A percentile compares a stretch with the other conserved stretches of the same genome.
Evolutionary conservation across 1,284 basidiomycete genomes (phyloP).

Genomic region (Cryptococcus sp.): DNA sequence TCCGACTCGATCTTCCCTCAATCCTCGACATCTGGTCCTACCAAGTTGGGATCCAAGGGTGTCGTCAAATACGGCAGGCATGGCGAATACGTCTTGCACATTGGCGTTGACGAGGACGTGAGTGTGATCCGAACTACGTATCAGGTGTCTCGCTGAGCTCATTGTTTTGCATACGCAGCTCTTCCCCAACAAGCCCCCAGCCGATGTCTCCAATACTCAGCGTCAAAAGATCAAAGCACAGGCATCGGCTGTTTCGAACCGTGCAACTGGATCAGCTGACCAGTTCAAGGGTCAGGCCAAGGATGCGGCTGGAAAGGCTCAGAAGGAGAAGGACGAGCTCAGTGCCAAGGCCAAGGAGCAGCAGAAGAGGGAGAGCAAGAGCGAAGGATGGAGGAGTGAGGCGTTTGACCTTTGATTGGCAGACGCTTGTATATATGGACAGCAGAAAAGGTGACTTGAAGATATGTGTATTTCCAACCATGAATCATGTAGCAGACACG

Average conservation of each 20-base stretch:
- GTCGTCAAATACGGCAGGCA: constrained; percentile 54
- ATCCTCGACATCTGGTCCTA: constrained; percentile 25
- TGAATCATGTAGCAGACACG: too few relatives aligned
- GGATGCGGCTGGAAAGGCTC: constrained; percentile 45
- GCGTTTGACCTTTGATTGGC: constrained; percentile 43
- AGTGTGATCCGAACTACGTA: constrained; percentile 8
- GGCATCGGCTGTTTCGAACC: constrained; percentile 26
- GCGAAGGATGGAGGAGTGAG: constrained; percentile 53
- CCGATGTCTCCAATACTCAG: constrained; percentile 40
- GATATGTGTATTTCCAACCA: too few relatives aligned
- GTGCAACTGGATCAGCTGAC: constrained; percentile 31
- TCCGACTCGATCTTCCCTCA: constrained; percentile 44
- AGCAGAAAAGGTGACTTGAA: too few relatives aligned
- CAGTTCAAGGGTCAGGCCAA: constrained; percentile 41
- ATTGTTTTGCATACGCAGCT: constrained; percentile 25
- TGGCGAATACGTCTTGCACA: constrained; percentile 55
- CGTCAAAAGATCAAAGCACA: constrained; percentile 39
- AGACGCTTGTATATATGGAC: neutral
- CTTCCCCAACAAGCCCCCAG: constrained; percentile 51
- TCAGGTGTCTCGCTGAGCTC: neutral
- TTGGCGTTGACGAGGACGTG: constrained; percentile 54
- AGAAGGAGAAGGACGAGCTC: constrained; percentile 44
- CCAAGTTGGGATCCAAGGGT: constrained; percentile 46
- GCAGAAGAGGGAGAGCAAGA: constrained; percentile 44
- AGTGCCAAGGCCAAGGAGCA: constrained; percentile 42